Conservation (phyloP, 345 rosid genomes). For the Lenwebbia sp. region DNA sequence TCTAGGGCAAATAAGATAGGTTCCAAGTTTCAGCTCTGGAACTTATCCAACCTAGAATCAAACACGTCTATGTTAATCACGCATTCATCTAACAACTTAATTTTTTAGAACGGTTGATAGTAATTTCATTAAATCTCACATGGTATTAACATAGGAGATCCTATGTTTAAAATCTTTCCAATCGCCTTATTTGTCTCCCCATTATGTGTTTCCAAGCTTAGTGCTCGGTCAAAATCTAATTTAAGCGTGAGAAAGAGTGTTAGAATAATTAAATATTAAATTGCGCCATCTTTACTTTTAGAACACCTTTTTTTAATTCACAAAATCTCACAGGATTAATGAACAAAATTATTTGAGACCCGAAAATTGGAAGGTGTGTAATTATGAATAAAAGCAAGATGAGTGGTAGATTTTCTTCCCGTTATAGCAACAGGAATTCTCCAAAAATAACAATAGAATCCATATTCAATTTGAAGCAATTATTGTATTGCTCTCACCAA, state of each 20-base stretch:
- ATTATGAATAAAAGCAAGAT: neutral
- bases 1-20: too few species aligned
- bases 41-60: too few species aligned
- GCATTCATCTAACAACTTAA: neutral
- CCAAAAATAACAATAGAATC: neutral
- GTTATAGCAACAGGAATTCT: neutral
- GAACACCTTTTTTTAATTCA: neutral
- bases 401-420: neutral
- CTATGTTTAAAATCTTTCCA: neutral
- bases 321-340: neutral
- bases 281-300: too few species aligned
- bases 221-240: neutral
- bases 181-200: neutral
- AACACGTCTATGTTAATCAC: too few species aligned
- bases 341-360: neutral
- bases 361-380: neutral
- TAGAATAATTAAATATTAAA: neutral
- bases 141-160: neutral
- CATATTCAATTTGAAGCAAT: neutral
- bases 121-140: neutral
- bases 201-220: neutral
- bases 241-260: neutral
- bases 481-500: neutral
- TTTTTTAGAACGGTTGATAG: neutral
- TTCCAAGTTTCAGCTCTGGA: too few species aligned